Conservation (phyloP, 163 green algal species). For the Prototheca stagnorum region DNA sequence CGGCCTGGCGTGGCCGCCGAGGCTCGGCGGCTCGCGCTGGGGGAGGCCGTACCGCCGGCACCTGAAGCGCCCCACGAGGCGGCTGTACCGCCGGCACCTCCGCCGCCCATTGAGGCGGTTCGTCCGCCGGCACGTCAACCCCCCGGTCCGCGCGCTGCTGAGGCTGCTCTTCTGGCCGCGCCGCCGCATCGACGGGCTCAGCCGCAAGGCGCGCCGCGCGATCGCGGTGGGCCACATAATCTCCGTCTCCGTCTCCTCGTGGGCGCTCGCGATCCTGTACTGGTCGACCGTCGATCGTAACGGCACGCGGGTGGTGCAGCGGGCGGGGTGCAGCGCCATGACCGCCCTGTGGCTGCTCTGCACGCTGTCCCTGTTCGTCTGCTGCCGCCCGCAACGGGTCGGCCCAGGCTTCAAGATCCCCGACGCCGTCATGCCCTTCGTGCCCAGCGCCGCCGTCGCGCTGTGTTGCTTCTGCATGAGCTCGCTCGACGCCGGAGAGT, state of each 20-base stretch:
- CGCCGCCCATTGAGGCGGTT: too few species aligned
- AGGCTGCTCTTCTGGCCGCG: too few species aligned
- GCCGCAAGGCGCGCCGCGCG: not conserved
- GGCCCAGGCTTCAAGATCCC: slow-evolving; percentile 5
- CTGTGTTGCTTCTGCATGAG: slow-evolving; percentile 13
- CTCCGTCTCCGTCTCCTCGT: slow-evolving; percentile 4
- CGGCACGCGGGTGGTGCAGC: not conserved
- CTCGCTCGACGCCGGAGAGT: not conserved
- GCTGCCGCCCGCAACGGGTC: slow-evolving; percentile 8
- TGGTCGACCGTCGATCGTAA: not conserved
- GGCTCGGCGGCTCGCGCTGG: too few species aligned
- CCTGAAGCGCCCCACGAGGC: too few species aligned
- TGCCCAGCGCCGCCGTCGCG: slow-evolving; percentile 11
- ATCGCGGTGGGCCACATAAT: slow-evolving; percentile 16
- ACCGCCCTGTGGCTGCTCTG: not conserved
- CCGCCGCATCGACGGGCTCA: not conserved
- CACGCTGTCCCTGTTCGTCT: slow-evolving; percentile 5
- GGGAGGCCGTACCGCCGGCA: too few species aligned
- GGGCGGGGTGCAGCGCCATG: not conserved
- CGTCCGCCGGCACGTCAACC: too few species aligned
- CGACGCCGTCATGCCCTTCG: slow-evolving; percentile 13
- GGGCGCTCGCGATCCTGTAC: slow-evolving; percentile 5
- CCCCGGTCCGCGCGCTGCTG: too few species aligned
- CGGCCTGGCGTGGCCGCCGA: too few species aligned
- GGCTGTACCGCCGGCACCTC: too few species aligned